phyloP scores from a whole-genome alignment of 2,329 filamentous ascomycete species.

The Gyromitra esculenta region DNA sequence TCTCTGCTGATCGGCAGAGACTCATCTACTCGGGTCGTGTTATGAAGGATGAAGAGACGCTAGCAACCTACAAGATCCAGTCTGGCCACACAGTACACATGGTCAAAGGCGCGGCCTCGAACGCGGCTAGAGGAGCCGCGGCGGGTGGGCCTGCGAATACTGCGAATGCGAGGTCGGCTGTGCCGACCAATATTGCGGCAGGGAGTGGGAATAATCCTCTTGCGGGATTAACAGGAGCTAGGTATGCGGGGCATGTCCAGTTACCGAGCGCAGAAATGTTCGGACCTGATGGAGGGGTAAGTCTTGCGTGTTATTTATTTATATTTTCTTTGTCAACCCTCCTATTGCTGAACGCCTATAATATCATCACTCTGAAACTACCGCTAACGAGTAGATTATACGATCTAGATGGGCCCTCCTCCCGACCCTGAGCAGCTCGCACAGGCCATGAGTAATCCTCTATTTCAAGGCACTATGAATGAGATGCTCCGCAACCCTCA shows the following conservation, averaged over 20 bases:
- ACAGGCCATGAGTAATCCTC: conserved; percentile 86
- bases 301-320: conserved; percentile 60
- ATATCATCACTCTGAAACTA: background rate
- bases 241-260: conserved; percentile 91
- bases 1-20: conserved; percentile 86
- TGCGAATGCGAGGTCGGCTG: conserved; percentile 62
- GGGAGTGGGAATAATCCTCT: conserved; percentile 88
- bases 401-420: conserved; percentile 83
- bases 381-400: conserved; percentile 38
- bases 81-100: conserved; percentile 94
- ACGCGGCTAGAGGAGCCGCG: conserved; percentile 63
- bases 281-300: conserved; percentile 90
- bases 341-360: background rate
- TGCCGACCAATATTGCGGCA: conserved; percentile 80
- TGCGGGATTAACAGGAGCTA: conserved; percentile 87
- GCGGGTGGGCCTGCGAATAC: conserved; percentile 61
- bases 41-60: conserved; percentile 89
- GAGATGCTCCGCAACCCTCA: conserved; percentile 95
- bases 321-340: background rate
- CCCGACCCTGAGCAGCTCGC: conserved; percentile 82
- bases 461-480: conserved; percentile 86
- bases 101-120: conserved; percentile 95
- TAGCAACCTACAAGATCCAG: conserved; percentile 93
- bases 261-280: conserved; percentile 89
- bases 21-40: conserved; percentile 98